phyloP scores from a whole-genome alignment of 2,329 filamentous ascomycete species.

The Apiospora aurea region DNA sequence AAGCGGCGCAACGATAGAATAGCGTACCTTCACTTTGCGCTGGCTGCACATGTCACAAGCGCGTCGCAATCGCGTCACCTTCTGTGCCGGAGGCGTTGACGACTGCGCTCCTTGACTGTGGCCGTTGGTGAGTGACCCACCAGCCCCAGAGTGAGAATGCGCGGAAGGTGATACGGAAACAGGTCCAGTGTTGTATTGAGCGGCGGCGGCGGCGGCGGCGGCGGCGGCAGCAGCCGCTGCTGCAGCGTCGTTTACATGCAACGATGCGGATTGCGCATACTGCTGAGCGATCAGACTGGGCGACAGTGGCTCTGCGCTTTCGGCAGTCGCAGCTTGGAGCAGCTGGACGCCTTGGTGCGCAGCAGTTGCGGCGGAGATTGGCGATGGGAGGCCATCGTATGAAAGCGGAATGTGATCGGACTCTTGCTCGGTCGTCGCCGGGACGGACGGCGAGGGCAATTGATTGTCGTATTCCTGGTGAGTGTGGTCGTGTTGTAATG shows the following conservation, averaged over 20 bases:
- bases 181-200: not conserved
- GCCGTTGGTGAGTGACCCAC: constrained; percentile 3
- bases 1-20: not conserved
- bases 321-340: constrained; percentile 27
- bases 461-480: constrained; percentile 17
- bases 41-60: constrained; percentile 69
- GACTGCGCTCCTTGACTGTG: constrained; percentile 22
- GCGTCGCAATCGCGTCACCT: constrained; percentile 62
- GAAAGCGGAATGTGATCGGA: constrained; percentile 23
- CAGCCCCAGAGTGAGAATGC: constrained; percentile 9
- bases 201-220: not conserved
- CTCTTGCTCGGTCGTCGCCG: not conserved
- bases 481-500: not conserved
- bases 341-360: constrained; percentile 24
- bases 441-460: constrained; percentile 7
- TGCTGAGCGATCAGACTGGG: constrained; percentile 38
- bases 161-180: constrained; percentile 6
- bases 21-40: constrained; percentile 62
- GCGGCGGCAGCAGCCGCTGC: constrained; percentile 23
- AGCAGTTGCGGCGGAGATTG: constrained; percentile 21
- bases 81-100: constrained; percentile 39
- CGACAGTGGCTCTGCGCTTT: constrained; percentile 17
- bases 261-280: constrained; percentile 43
- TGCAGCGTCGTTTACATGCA: constrained; percentile 38
- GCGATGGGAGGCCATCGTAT: constrained; percentile 26